Conservation (phyloP, 2,329 filamentous ascomycete species). For the Penicillium sp. region DNA sequence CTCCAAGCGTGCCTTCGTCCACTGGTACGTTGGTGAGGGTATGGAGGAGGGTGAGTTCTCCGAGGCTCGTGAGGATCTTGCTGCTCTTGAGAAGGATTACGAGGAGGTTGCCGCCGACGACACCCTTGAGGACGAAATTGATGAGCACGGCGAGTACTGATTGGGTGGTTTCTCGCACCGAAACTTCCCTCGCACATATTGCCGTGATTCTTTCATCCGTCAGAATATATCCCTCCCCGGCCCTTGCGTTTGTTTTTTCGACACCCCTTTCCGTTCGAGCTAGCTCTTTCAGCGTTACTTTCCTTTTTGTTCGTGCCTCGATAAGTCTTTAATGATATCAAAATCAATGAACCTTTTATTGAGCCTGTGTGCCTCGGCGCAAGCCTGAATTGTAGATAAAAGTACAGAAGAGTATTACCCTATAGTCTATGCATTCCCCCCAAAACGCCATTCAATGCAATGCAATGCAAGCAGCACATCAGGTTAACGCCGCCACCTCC, state of each 20-base stretch:
- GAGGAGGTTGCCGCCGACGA: conserved; percentile 75
- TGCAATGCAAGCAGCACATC: neutral
- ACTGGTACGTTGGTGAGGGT: conserved; percentile 80
- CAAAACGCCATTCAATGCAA: conserved; percentile 1
- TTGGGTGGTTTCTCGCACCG: conserved; percentile 4
- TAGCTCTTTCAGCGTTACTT: conserved; percentile 12
- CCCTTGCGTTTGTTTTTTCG: neutral
- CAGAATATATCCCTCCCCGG: conserved; percentile 7
- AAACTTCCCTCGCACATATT: conserved; percentile 3
- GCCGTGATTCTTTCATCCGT: conserved; percentile 5
- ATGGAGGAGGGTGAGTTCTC: conserved; percentile 93
- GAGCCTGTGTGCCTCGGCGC: neutral
- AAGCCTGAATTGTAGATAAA: neutral
- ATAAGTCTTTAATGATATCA: conserved; percentile 7
- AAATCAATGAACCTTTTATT: conserved; percentile 8
- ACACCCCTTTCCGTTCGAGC: conserved; percentile 11
- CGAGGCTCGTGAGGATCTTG: conserved; percentile 82
- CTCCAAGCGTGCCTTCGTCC: conserved; percentile 68
- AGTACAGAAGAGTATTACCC: neutral
- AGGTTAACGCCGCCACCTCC: conserved; percentile 22
- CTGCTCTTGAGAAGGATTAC: conserved; percentile 82
- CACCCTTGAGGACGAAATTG: conserved; percentile 55
- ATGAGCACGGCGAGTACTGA: conserved; percentile 48
- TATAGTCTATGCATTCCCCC: conserved; percentile 4
- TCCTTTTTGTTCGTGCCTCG: neutral